These are phyloP conservation scores for Ophiosphaerella herpotricha DNA, from an alignment of 2,329 filamentous ascomycete genomes.

Conservation along the genomic window DNA sequence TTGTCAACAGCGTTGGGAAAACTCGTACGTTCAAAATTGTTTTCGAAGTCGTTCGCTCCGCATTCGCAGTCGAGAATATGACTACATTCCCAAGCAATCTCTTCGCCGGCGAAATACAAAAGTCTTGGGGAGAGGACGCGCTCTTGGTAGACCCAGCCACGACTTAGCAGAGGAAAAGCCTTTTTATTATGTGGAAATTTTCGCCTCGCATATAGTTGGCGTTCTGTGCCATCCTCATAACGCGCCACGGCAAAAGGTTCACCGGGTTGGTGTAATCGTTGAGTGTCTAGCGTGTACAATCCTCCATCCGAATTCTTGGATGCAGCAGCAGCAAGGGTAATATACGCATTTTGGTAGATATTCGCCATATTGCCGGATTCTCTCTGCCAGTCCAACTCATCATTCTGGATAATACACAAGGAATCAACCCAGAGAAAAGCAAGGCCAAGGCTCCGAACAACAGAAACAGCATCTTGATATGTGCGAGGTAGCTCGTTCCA, in stretches of 20 bases:
- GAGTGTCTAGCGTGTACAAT: not conserved
- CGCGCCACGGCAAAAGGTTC: not conserved
- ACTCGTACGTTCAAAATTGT: not conserved
- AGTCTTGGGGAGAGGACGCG: constrained; percentile 16
- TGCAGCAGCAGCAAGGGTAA: not conserved
- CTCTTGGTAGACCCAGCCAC: constrained; percentile 20
- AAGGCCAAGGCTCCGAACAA: not conserved
- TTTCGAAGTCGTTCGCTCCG: not conserved
- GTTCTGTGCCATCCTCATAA: not conserved
- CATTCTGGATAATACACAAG: not conserved
- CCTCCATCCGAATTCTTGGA: not conserved
- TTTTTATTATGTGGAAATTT: not conserved
- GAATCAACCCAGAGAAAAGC: not conserved
- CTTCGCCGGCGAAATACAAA: constrained; percentile 14
- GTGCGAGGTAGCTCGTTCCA: not conserved
- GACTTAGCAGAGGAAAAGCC: constrained; percentile 1
- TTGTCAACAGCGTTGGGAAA: not conserved
- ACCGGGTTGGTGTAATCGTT: not conserved
- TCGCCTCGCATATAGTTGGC: not conserved
- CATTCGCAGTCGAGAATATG: not conserved
- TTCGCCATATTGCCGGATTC: not conserved
- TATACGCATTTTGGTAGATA: not conserved
- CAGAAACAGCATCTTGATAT: not conserved
- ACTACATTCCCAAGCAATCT: constrained; percentile 20
- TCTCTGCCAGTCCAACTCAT: not conserved